Evolutionary conservation across 2,329 filamentous ascomycete species (phyloP).

Genomic region (Cercospora zeina): DNA sequence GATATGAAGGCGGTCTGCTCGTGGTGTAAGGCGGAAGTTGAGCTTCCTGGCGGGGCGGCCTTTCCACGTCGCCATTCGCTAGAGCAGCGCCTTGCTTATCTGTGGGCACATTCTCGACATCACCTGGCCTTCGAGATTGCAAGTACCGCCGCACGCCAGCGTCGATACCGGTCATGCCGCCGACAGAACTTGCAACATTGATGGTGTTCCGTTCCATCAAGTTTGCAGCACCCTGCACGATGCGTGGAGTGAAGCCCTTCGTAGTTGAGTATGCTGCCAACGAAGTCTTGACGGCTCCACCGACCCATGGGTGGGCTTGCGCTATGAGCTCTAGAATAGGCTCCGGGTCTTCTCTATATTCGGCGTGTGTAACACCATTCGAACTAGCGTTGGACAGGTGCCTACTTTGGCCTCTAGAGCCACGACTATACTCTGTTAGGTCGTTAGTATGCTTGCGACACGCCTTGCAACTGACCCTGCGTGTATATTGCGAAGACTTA

Average conservation of each 20-base stretch:
- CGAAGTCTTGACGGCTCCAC: conserved; percentile 72
- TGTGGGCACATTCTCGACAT: conserved; percentile 49
- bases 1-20: conserved; percentile 50
- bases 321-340: conserved; percentile 84
- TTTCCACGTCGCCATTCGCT: conserved; percentile 51
- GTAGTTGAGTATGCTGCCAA: conserved; percentile 81
- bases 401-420: conserved; percentile 39
- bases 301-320: conserved; percentile 81
- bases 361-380: conserved; percentile 14
- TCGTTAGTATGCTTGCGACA: conserved; percentile 8
- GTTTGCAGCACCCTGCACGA: conserved; percentile 83
- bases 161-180: conserved; percentile 83
- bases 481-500: conserved; percentile 32
- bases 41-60: conserved; percentile 53
- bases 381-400: conserved; percentile 32
- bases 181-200: conserved; percentile 80
- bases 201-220: conserved; percentile 87
- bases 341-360: conserved; percentile 59
- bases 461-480: neutral
- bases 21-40: conserved; percentile 87
- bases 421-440: conserved; percentile 47
- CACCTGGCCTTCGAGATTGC: conserved; percentile 54
- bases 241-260: conserved; percentile 86
- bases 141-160: conserved; percentile 83
- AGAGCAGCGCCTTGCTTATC: conserved; percentile 43